Evolutionary conservation across 176 grass and related monocot species (phyloP), one percentile per base, ranked within the genome.

Genomic region (Metroxylon sagu): DNA sequence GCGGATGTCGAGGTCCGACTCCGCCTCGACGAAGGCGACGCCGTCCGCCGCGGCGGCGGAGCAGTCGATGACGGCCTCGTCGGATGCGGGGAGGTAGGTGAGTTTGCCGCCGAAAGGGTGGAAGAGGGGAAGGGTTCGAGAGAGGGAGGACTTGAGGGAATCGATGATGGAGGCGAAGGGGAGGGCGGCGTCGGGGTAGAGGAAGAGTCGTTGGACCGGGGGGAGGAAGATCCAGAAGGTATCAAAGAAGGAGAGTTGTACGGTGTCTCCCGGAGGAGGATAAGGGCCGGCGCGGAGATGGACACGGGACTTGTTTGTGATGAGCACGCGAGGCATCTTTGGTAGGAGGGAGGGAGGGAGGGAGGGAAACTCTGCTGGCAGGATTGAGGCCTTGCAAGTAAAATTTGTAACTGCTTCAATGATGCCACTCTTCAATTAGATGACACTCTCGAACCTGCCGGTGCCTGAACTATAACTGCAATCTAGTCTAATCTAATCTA

Each of bases 201-300:
- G 29, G 14, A 75, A 64, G 1, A 75, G 18, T 3, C 61, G 63
- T 66, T 67, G 63, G 6, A 75, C 51, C 0, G 61, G 31, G 23
- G 30, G 31, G 19, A 59, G 5, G 1, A 26, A 4, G 30, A 75
- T 15, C 50, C 60, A 67, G 5, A 12, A 4, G 61, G 18, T 51
- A 62, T 75, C 72, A 1, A 66, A 67, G 52, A 75, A 18, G 50
- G 62, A 75, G 5, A 75, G 35, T 14, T 12, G 62, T 30, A 75
- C 18, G 21, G 16, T 59, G 1, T 7, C 49, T 16, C 61, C 72
- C 3, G 72, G 62, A 14, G 62, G 53, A 56, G 62, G 72, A 59
- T 8, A 19, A 1, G 55, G 55, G 2, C 18, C 5, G 2, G 55
- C 6, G 2, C 19, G 55, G 10, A 57, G 55, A 15, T 5, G 55